Conservation (phyloP, 2,329 filamentous ascomycete genomes). For the Teratosphaeria gauchensis region DNA sequence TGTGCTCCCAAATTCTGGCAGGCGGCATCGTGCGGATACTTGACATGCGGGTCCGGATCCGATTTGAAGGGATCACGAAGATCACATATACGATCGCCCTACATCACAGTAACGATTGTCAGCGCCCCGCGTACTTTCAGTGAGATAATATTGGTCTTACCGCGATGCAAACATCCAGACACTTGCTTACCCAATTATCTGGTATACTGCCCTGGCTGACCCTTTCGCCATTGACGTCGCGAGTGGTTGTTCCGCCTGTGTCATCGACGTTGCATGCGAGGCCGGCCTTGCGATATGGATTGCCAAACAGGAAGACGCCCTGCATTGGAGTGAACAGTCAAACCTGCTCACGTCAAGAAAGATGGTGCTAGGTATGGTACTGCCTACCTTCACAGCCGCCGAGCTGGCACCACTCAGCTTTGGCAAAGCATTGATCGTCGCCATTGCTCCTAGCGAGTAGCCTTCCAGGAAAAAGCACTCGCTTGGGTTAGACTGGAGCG, state of each 20-base stretch:
- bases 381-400: conserved; percentile 24
- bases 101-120: no score
- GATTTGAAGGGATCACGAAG: no score
- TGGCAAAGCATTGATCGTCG: conserved; percentile 26
- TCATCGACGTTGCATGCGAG: conserved; percentile 28
- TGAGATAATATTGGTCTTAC: neutral
- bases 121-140: no score
- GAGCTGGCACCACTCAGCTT: conserved; percentile 24
- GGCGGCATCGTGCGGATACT: no score
- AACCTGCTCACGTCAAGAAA: neutral
- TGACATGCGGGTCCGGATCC: no score
- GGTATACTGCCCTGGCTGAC: conserved; percentile 16
- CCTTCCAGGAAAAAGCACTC: conserved; percentile 30
- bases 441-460: conserved; percentile 29
- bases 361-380: neutral
- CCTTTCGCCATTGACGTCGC: conserved; percentile 21
- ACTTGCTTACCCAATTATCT: conserved; percentile 26
- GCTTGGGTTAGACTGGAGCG: conserved; percentile 16
- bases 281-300: conserved; percentile 25
- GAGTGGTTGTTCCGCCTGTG: conserved; percentile 25
- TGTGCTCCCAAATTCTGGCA: no score
- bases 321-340: neutral
- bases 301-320: conserved; percentile 28
- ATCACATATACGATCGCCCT: no score
- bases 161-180: conserved; percentile 27